Conservation (phyloP, 2,329 filamentous ascomycete species). For the Fusarium miscanthi region DNA sequence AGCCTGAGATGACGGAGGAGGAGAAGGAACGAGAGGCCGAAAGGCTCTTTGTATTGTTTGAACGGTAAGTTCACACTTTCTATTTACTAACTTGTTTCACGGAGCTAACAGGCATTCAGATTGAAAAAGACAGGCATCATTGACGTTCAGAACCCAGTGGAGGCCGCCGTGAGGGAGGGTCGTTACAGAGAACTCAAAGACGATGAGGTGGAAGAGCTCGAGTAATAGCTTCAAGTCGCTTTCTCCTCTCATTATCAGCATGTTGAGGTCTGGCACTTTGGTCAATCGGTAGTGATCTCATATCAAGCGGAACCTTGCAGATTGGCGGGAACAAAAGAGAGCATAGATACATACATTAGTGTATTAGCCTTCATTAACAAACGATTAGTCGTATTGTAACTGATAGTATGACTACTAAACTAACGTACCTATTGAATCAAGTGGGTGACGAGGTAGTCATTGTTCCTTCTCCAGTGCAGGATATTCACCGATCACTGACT, state of each 20-base stretch:
- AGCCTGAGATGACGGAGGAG: slow-evolving; percentile 84
- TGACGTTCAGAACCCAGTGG: slow-evolving; percentile 82
- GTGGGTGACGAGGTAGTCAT: not conserved
- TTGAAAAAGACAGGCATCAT: slow-evolving; percentile 81
- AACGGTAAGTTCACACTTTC: slow-evolving; percentile 66
- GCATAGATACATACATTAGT: not conserved
- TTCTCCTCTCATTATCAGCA: not conserved
- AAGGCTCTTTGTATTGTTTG: slow-evolving; percentile 88
- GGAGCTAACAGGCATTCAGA: slow-evolving; percentile 48
- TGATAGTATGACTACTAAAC: not conserved
- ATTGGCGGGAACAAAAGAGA: slow-evolving; percentile 7
- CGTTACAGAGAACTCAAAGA: slow-evolving; percentile 75
- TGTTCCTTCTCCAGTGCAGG: not conserved
- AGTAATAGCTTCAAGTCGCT: slow-evolving; percentile 33
- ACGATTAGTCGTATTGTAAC: not conserved
- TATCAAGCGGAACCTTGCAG: not conserved
- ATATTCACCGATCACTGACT: not conserved
- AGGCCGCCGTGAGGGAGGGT: slow-evolving; percentile 74
- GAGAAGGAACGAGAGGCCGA: slow-evolving; percentile 95
- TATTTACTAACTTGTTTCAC: not conserved
- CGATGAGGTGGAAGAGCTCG: slow-evolving; percentile 60
- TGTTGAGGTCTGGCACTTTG: not conserved
- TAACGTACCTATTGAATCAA: not conserved
- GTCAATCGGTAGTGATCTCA: not conserved
- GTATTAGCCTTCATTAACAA: not conserved